Conservation (phyloP, 169 alveolate species). For the Plasmodium ovale region DNA sequence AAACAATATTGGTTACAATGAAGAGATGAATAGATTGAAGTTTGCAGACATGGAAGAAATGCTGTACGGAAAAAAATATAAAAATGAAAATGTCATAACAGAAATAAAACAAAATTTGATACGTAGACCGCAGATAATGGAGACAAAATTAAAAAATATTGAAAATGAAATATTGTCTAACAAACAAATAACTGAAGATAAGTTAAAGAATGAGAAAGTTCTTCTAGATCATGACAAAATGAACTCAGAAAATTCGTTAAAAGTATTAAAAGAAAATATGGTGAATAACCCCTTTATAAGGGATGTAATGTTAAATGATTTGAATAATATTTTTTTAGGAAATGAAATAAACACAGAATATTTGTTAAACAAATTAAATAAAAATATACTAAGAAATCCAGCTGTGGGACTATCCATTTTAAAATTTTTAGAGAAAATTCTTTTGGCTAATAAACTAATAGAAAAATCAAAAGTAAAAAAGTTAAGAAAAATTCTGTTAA, state of each 20-base stretch:
- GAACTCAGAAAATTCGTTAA: background rate
- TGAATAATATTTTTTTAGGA: conserved; percentile 11
- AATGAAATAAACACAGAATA: conserved; percentile 7
- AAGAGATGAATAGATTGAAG: background rate
- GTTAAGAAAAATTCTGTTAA: conserved; percentile 2
- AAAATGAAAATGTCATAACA: background rate
- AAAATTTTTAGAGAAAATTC: background rate
- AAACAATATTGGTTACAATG: background rate
- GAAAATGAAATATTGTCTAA: background rate
- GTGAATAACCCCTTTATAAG: conserved; percentile 8
- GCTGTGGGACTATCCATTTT: background rate
- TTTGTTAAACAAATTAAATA: conserved; percentile 3
- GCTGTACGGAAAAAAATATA: background rate
- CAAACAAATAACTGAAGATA: conserved; percentile 6
- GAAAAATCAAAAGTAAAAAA: conserved; percentile 14
- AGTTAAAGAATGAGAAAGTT: background rate
- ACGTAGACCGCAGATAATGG: conserved; percentile 8
- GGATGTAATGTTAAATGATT: conserved; percentile 9
- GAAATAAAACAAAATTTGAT: background rate
- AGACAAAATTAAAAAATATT: background rate
- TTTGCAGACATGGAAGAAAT: background rate
- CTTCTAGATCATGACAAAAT: background rate
- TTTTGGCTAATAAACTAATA: background rate
- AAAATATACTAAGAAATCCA: background rate
- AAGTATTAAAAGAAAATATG: conserved; percentile 3